These are phyloP conservation scores for Penicillium manginii DNA, from an alignment of 495 filamentous ascomycete species.

Conservation along the genomic window DNA sequence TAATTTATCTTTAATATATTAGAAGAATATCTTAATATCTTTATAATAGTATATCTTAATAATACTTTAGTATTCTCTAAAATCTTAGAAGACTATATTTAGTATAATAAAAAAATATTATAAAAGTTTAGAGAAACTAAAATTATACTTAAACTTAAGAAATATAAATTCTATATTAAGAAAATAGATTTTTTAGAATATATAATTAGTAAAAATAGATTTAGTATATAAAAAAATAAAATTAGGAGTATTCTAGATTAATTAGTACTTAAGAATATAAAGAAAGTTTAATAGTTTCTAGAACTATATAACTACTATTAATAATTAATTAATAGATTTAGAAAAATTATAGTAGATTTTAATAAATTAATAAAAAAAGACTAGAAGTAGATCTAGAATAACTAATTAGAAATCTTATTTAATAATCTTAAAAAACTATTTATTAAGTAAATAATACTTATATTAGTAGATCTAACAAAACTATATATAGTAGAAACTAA, in stretches of 20 bases:
- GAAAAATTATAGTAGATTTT: conserved; percentile 1
- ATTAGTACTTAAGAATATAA: conserved; percentile 7
- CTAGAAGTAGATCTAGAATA: conserved; percentile 6
- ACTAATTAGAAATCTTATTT: conserved; percentile 11
- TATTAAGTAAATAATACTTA: background rate
- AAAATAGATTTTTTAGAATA: conserved; percentile 16
- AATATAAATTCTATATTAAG: conserved; percentile 12
- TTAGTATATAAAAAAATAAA: conserved; percentile 18
- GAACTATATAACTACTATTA: conserved; percentile 20
- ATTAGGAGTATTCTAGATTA: conserved; percentile 12
- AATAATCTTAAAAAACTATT: conserved; percentile 12
- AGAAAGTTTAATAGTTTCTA: conserved; percentile 18
- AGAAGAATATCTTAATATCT: conserved; percentile 25
- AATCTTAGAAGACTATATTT: background rate
- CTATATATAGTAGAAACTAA: conserved; percentile 20
- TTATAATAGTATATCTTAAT: conserved; percentile 37
- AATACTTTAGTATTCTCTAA: conserved; percentile 36
- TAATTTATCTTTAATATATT: conserved; percentile 35
- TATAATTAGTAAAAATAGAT: conserved; percentile 8
- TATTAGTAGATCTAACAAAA: conserved; percentile 12
- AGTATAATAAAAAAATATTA: background rate
- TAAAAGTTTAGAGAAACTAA: background rate
- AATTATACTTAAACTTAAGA: background rate
- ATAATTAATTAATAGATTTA: conserved; percentile 16
- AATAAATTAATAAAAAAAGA: conserved; percentile 17